Evolutionary conservation across 805 yeast genomes (phyloP).

Genomic region (Wickerhamiella lipophila): DNA sequence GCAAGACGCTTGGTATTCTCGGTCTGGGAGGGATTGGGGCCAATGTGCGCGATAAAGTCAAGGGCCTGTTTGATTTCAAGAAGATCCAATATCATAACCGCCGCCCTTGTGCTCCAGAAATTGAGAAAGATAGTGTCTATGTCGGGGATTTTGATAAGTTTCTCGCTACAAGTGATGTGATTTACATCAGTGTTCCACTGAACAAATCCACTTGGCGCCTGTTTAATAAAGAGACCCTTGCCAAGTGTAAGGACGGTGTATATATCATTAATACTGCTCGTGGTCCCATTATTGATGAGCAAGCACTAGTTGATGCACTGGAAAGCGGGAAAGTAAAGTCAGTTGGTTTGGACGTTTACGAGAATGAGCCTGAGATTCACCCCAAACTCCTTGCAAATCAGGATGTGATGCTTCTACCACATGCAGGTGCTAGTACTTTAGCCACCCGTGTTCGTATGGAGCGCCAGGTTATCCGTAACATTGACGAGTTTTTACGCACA

Average conservation of each 20-base stretch:
- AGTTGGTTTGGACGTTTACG: constrained; percentile 49
- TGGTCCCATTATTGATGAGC: constrained; percentile 47
- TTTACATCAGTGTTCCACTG: constrained; percentile 41
- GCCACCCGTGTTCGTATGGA: constrained; percentile 59
- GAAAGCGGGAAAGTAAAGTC: constrained; percentile 40
- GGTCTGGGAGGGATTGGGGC: constrained; percentile 58
- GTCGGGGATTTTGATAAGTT: constrained; percentile 38
- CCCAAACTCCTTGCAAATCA: constrained; percentile 36
- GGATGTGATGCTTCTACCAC: constrained; percentile 44
- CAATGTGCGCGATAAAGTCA: constrained; percentile 39
- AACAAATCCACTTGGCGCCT: constrained; percentile 40
- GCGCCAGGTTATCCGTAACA: constrained; percentile 58
- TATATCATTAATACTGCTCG: constrained; percentile 48
- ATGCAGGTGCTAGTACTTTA: constrained; percentile 35
- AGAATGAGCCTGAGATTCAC: constrained; percentile 42
- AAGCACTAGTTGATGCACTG: constrained; percentile 35
- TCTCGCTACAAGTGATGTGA: constrained; percentile 37
- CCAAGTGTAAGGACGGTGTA: constrained; percentile 42
- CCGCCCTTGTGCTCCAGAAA: constrained; percentile 33
- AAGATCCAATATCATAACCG: constrained; percentile 44
- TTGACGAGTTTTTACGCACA: constrained; percentile 39
- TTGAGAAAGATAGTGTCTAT: constrained; percentile 37
- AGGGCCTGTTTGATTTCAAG: constrained; percentile 37
- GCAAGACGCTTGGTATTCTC: constrained; percentile 41
- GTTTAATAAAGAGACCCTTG: constrained; percentile 34